Percentiles rank a stretch among this genome's conserved stretches.
Evolutionary conservation across 2,329 filamentous ascomycete genomes (phyloP).

Genomic region (Hymenoscyphus salicellus): DNA sequence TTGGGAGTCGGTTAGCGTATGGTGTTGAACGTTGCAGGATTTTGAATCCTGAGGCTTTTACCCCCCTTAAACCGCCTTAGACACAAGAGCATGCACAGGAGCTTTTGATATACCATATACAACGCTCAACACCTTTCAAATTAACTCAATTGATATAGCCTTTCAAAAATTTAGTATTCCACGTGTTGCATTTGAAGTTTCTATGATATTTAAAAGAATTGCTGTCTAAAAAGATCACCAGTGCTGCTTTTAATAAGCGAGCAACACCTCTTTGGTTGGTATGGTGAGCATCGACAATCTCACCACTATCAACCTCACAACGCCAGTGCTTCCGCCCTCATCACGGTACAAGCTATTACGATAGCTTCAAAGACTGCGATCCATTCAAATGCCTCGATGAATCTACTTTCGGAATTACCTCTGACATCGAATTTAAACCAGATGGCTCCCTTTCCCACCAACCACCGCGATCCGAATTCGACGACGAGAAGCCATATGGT

Average conservation of each 20-base stretch:
- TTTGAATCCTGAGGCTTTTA: not conserved
- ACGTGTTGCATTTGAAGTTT: not conserved
- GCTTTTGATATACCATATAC: not conserved
- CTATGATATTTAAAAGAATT: not conserved
- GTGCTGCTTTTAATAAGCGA: not conserved
- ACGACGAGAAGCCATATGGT: too few species aligned
- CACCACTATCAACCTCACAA: not conserved
- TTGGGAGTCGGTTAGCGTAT: not conserved
- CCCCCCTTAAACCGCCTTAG: not conserved
- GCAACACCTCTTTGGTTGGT: not conserved
- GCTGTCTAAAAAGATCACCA: not conserved
- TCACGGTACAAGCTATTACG: too few species aligned
- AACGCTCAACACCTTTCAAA: not conserved
- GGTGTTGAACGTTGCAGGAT: not conserved
- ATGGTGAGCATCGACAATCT: not conserved
- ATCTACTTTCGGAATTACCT: too few species aligned
- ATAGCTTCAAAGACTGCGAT: too few species aligned
- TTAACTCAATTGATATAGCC: not conserved
- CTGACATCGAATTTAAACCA: too few species aligned
- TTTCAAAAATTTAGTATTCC: not conserved
- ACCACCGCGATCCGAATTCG: too few species aligned
- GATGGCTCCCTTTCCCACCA: too few species aligned
- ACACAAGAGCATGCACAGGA: not conserved
- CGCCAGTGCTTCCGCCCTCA: too few species aligned
- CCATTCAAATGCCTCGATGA: too few species aligned